Evolutionary conservation across 768 basidiomycete genomes (phyloP).

Genomic region (Leccinellum luteum): DNA sequence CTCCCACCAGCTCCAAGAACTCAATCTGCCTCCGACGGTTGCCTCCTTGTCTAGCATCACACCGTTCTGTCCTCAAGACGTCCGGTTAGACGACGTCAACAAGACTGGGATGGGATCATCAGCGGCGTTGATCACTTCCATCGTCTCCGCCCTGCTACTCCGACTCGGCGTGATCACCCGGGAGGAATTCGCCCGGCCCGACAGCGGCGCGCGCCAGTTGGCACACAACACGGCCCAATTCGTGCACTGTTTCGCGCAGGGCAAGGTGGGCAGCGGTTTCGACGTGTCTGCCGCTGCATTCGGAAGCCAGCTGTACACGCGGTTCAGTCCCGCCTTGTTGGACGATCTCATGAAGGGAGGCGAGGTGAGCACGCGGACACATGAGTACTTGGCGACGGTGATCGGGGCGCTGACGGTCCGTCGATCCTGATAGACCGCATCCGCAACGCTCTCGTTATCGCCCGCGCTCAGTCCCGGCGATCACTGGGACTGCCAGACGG

Average conservation of each 20-base stretch:
- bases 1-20: constrained; percentile 53
- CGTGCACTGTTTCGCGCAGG: constrained; percentile 94
- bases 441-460: constrained; percentile 31
- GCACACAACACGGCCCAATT: constrained; percentile 95
- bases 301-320: constrained; percentile 90
- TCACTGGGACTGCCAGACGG: constrained; percentile 68
- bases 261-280: constrained; percentile 97
- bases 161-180: constrained; percentile 64
- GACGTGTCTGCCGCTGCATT: constrained; percentile 93
- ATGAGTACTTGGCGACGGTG: neutral
- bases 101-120: constrained; percentile 98
- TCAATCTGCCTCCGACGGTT: constrained; percentile 60
- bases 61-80: constrained; percentile 72
- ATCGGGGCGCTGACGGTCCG: neutral
- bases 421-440: constrained; percentile 11
- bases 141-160: constrained; percentile 81
- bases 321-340: constrained; percentile 66
- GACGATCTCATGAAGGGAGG: constrained; percentile 21
- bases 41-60: constrained; percentile 65
- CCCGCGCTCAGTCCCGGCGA: constrained; percentile 56
- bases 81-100: constrained; percentile 77
- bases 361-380: constrained; percentile 18
- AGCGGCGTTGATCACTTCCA: constrained; percentile 93
- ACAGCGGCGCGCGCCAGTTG: constrained; percentile 51
- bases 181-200: constrained; percentile 43